Evolutionary conservation across 148 eudicot species (phyloP).

Genomic region (Diospyros lotus): DNA sequence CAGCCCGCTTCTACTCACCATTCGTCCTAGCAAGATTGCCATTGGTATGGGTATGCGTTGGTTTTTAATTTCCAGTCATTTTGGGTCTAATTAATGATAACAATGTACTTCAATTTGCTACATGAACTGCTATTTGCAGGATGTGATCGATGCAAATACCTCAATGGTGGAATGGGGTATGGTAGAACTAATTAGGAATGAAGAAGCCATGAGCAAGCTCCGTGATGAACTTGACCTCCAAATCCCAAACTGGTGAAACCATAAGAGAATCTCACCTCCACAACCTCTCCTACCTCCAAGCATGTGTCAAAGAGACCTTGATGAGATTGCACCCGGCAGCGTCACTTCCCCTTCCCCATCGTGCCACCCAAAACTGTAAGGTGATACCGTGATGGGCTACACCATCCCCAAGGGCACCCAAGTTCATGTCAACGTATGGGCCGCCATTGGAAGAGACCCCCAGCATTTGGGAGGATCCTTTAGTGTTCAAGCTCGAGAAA

Average conservation of each 20-base stretch:
- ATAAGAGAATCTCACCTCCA: slow-evolving; percentile 8
- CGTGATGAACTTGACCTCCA: slow-evolving; percentile 10
- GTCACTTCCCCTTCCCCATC: slow-evolving; percentile 19
- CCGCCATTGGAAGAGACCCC: slow-evolving; percentile 30
- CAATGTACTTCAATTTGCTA: not conserved
- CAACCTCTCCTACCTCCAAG: slow-evolving; percentile 27
- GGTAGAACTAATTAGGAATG: slow-evolving; percentile 16
- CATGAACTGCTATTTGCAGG: slow-evolving; percentile 30
- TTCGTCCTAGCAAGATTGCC: too few species aligned
- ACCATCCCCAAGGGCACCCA: slow-evolving; percentile 22
- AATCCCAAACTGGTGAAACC: not conserved
- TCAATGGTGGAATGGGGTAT: slow-evolving; percentile 23
- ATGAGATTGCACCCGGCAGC: slow-evolving; percentile 17
- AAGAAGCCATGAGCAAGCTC: slow-evolving; percentile 15
- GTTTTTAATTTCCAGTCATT: too few species aligned
- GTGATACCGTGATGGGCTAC: slow-evolving; percentile 9
- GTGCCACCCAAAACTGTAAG: slow-evolving; percentile 8
- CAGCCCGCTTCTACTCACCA: too few species aligned
- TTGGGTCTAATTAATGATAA: too few species aligned
- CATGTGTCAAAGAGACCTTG: slow-evolving; percentile 18
- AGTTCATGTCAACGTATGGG: slow-evolving; percentile 24
- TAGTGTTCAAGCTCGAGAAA: slow-evolving; percentile 29
- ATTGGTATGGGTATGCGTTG: too few species aligned
- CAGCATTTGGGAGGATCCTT: slow-evolving; percentile 26
- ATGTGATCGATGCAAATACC: slow-evolving; percentile 12